Percentiles rank a stretch among this genome's conserved stretches.
phyloP scores from a whole-genome alignment of 345 rosid genomes.

The Salix viminalis region DNA sequence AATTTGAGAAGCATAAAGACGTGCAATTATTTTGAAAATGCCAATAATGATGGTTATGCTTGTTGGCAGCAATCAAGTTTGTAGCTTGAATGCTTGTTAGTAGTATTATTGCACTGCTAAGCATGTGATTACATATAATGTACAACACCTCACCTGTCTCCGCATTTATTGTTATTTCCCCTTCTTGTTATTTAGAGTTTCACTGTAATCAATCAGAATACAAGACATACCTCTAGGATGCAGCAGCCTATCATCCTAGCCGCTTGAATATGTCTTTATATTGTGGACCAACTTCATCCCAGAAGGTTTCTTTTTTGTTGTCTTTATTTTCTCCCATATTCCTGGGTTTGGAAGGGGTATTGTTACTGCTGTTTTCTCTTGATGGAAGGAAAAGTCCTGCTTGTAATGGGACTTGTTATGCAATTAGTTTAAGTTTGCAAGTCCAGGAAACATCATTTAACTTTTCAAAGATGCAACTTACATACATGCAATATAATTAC shows the following conservation, averaged over 20 bases:
- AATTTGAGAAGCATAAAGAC: background rate
- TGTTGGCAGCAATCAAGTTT: conserved; percentile 3
- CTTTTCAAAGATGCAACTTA: background rate
- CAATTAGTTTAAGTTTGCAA: background rate
- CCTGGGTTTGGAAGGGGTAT: background rate
- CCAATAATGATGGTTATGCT: conserved; percentile 1
- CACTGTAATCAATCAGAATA: background rate
- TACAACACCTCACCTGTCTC: background rate
- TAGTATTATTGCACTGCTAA: background rate
- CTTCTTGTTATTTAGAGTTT: background rate
- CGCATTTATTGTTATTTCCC: background rate
- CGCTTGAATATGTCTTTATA: background rate
- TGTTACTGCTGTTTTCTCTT: background rate
- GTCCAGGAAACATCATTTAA: background rate
- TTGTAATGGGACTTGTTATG: background rate
- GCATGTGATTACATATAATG: background rate
- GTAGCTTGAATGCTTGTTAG: background rate
- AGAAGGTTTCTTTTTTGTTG: background rate
- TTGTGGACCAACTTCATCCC: background rate
- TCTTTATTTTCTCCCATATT: background rate
- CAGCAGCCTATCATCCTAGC: background rate
- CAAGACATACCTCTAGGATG: background rate
- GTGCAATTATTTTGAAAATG: background rate
- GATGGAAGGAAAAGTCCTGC: background rate
- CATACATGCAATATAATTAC: background rate